These are phyloP conservation scores for Macaranga tanarius DNA, from an alignment of 441 rosid species.

Conservation along the genomic window DNA sequence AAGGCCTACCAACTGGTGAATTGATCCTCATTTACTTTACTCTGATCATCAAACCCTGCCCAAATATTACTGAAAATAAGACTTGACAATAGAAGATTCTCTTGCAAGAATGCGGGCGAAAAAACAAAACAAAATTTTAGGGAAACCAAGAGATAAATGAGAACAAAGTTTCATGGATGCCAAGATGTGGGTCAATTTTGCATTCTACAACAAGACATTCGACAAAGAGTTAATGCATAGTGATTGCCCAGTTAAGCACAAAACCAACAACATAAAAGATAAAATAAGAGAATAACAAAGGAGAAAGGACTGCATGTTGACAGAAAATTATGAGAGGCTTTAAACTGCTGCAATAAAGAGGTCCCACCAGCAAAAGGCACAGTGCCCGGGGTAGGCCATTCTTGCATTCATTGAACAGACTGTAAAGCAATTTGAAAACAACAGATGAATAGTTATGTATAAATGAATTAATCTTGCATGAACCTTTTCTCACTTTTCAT, in stretches of 20 bases:
- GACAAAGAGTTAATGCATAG: conserved; percentile 13
- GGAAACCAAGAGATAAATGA: conserved; percentile 17
- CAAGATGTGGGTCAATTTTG: conserved; percentile 16
- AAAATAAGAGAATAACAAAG: conserved; percentile 9
- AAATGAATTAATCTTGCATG: neutral
- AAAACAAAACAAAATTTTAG: conserved; percentile 18
- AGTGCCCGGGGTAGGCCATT: conserved; percentile 6
- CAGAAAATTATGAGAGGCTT: conserved; percentile 20
- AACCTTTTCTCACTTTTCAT: neutral
- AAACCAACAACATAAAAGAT: conserved; percentile 6
- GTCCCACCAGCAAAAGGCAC: conserved; percentile 17
- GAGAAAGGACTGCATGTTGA: conserved; percentile 11
- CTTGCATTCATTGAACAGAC: conserved; percentile 18
- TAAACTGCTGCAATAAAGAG: neutral
- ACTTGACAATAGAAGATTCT: conserved; percentile 28
- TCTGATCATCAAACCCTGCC: conserved; percentile 11
- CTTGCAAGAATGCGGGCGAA: conserved; percentile 17
- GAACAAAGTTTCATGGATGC: conserved; percentile 28
- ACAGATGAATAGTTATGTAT: neutral
- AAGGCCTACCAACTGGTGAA: conserved; percentile 8
- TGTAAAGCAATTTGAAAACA: conserved; percentile 6
- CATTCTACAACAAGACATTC: conserved; percentile 15
- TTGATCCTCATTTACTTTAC: neutral
- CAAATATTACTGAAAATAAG: conserved; percentile 16
- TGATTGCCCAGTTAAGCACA: conserved; percentile 12